phyloP scores from a whole-genome alignment of 495 filamentous ascomycete species.

The Penicillium arizonense region DNA sequence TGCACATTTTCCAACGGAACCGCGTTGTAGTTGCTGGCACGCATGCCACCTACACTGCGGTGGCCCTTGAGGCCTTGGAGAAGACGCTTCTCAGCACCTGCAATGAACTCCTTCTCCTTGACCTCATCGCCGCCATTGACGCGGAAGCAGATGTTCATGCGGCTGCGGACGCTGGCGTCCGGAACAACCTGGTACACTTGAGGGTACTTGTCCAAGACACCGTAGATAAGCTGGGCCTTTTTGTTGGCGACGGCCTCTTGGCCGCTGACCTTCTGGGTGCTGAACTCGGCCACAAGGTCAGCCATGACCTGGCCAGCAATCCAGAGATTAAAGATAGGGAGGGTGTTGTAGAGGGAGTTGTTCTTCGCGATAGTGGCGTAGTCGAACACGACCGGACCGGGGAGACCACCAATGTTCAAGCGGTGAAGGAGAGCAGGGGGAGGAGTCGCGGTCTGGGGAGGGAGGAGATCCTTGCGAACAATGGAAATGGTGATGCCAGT shows the following conservation, averaged over 20 bases:
- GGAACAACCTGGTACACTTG: slow-evolving; percentile 71
- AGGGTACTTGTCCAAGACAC: slow-evolving; percentile 67
- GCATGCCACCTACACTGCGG: slow-evolving; percentile 68
- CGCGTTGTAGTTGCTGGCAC: slow-evolving; percentile 57
- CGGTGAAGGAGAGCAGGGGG: slow-evolving; percentile 64
- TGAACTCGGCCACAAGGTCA: slow-evolving; percentile 56
- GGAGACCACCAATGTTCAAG: slow-evolving; percentile 60
- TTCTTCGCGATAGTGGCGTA: slow-evolving; percentile 82
- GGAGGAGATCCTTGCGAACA: slow-evolving; percentile 72
- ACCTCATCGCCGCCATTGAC: slow-evolving; percentile 55
- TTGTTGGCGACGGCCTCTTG: slow-evolving; percentile 66
- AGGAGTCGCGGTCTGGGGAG: slow-evolving; percentile 56
- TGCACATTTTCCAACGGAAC: slow-evolving; percentile 58
- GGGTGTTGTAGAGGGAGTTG: slow-evolving; percentile 90
- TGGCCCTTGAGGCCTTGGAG: slow-evolving; percentile 79
- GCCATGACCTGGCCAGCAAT: slow-evolving; percentile 83
- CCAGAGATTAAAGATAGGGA: slow-evolving; percentile 92
- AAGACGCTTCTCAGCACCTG: slow-evolving; percentile 51
- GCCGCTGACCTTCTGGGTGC: slow-evolving; percentile 57
- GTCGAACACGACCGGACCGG: slow-evolving; percentile 72
- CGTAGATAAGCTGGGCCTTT: slow-evolving; percentile 76
- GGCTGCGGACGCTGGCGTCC: slow-evolving; percentile 65
- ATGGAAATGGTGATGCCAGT: slow-evolving; percentile 85
- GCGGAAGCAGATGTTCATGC: slow-evolving; percentile 93
- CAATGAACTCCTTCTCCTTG: slow-evolving; percentile 74